Evolutionary conservation across 2,329 filamentous ascomycete species (phyloP), one percentile per base, ranked within the genome.

Genomic region (Incumbomyces delicatus): DNA sequence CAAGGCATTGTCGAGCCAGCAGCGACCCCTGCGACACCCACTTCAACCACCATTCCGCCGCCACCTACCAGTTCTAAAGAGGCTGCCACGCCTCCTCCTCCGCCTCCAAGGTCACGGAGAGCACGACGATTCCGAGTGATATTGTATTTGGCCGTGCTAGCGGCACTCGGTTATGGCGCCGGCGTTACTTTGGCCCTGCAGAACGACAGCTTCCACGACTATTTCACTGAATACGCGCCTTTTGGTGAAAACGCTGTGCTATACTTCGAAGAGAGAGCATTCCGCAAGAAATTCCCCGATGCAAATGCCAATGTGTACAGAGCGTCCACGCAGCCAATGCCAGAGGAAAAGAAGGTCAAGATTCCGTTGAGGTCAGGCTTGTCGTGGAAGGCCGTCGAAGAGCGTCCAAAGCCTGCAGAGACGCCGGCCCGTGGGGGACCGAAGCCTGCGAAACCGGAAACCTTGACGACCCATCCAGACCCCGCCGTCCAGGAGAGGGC

Each of bases 151-250:
- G 70, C 89, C 52, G 67, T 95, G 37, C 76, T 95, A 22, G 81
- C 85, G 20, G 79, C 80, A 5, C 67, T 94, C 37, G 81, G 84
- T 33, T 98, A 95, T 60, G 85, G 78, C 47, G 88, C 88, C 54
- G 88, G 90, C 56, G 82, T 95, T 46, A 95, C 85, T 74, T 92
- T 94, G 67, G 90, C 92, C 46, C 80, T 94, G 54, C 77, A 92
- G 66, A 94, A 84, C 62, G 92, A 98, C 73, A 95, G 87, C 69
- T 98, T 96, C 77, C 90, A 98, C 69, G 92, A 98, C 67, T 92
- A 95, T 73, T 98, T 98, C 70, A 96, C 89, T 59, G 89, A 95
- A 69, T 98, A 90, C 66, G 70, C 98, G 14, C 92, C 92, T 17
- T 95, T 85, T 57, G 92, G 89, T 60, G 92, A 98, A 69, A 87